Evolutionary conservation across 2,329 filamentous ascomycete genomes (phyloP).

Genomic region (Claviceps spartinae): DNA sequence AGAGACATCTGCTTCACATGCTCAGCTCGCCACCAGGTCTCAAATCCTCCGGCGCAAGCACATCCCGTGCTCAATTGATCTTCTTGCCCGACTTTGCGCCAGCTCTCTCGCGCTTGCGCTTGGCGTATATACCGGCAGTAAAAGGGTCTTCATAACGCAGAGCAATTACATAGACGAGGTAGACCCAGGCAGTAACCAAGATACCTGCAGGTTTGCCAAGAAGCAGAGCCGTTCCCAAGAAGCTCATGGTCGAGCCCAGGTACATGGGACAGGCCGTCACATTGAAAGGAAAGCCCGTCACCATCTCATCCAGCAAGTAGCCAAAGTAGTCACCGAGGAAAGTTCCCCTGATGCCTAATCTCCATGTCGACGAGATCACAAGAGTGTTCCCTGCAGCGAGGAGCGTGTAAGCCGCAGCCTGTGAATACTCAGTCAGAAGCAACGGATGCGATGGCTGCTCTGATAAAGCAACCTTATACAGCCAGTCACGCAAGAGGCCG

Average conservation of each 20-base stretch:
- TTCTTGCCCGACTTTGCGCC: constrained; percentile 36
- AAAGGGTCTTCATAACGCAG: constrained; percentile 87
- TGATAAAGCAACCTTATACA: constrained; percentile 75
- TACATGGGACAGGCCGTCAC: constrained; percentile 91
- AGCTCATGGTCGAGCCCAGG: constrained; percentile 83
- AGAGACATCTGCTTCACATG: too few relatives aligned
- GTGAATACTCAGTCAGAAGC: constrained; percentile 46
- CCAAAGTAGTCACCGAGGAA: constrained; percentile 98
- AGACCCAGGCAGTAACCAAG: constrained; percentile 60
- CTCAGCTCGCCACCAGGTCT: background rate
- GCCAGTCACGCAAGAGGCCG: constrained; percentile 73
- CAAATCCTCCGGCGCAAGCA: background rate
- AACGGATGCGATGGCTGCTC: constrained; percentile 62
- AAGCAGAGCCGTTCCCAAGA: constrained; percentile 73
- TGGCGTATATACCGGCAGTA: constrained; percentile 82
- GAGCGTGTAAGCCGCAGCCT: constrained; percentile 55
- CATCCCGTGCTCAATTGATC: constrained; percentile 25
- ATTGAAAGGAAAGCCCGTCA: constrained; percentile 93
- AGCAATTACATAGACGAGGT: constrained; percentile 66
- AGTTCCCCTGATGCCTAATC: constrained; percentile 84
- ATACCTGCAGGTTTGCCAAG: constrained; percentile 81
- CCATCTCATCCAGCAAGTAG: constrained; percentile 89
- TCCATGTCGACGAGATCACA: constrained; percentile 81
- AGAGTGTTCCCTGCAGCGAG: constrained; percentile 68
- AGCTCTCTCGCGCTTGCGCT: constrained; percentile 52